These are phyloP conservation scores for Coniochaeta ligniaria DNA, from an alignment of 2,329 filamentous ascomycete species.

Conservation along the genomic window DNA sequence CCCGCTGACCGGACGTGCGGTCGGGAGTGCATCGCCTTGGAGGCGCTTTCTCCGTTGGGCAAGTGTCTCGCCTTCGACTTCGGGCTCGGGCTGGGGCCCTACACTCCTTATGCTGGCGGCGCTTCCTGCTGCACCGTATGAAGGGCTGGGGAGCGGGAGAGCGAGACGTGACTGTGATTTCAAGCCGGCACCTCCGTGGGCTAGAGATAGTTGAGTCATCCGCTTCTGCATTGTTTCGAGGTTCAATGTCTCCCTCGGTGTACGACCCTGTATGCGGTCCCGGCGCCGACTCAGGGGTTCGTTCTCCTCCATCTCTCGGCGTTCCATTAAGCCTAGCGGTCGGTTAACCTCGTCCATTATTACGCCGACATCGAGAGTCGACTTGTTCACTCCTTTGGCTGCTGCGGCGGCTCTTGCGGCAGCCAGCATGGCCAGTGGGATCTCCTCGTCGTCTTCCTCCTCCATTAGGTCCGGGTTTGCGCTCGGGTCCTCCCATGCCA, in stretches of 20 bases:
- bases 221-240: constrained; percentile 25
- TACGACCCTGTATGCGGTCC: constrained; percentile 63
- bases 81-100: constrained; percentile 44
- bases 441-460: constrained; percentile 74
- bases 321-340: constrained; percentile 70
- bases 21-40: constrained; percentile 44
- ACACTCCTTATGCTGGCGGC: constrained; percentile 23
- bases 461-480: constrained; percentile 35
- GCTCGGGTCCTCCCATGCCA: constrained; percentile 79
- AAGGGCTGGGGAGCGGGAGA: constrained; percentile 6
- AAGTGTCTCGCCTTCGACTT: constrained; percentile 51
- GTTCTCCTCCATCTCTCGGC: constrained; percentile 81
- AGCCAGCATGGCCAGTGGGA: constrained; percentile 78
- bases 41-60: constrained; percentile 58
- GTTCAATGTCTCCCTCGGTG: constrained; percentile 27
- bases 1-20: constrained; percentile 51
- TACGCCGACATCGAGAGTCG: constrained; percentile 29
- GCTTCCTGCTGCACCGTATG: constrained; percentile 5
- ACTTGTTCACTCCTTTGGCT: constrained; percentile 14
- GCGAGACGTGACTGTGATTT: constrained; percentile 17
- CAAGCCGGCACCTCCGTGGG: constrained; percentile 19
- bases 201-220: constrained; percentile 36
- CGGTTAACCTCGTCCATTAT: constrained; percentile 50
- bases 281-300: constrained; percentile 77
- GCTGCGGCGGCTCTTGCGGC: constrained; percentile 49